Evolutionary conservation across 768 basidiomycete genomes (phyloP), one percentile per base, ranked within the genome.

Genomic region (Cystobasidiopsis lactophilus): DNA sequence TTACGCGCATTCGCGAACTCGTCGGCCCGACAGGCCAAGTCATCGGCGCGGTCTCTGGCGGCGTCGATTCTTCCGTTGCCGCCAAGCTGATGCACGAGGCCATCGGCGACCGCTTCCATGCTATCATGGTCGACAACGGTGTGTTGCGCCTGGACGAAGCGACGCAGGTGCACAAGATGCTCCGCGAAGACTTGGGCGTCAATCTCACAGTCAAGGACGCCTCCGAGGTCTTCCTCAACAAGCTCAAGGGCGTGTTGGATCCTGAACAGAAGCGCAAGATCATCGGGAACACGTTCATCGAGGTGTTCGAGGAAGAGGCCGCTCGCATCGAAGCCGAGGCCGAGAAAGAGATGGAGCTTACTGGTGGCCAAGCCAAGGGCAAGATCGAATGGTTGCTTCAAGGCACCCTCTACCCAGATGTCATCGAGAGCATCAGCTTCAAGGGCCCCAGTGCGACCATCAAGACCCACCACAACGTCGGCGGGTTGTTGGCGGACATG

Each of bases 21-120:
- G 95, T 89, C 63, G 93, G 93, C 0, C 76, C 78, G 2, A 85
- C 77, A 61, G 91, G 89, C 31, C 86, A 88, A 50, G 93, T 98
- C 48, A 95, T 98, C 52, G 93, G 93, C 50, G 93, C 93, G 14
- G 91, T 96, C 47, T 84, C 81, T 56, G 93, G 93, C 26, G 93
- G 93, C 46, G 93, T 98, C 45, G 93, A 96, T 66, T 91, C 86
- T 58, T 88, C 88, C 0, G 93, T 98, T 16, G 93, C 93, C 3
- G 93, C 93, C 40, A 96, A 95, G 68, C 74, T 98, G 56, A 98
- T 98, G 93, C 89, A 96, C 60, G 89, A 95, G 70, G 93, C 93
- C 26, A 96, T 98, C 61, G 93, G 93, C 27, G 86, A 95, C 66
- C 75, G 91, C 85, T 98, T 98, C 74, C 93, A 91, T 63, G 93